These are phyloP conservation scores for Amanita molliuscula DNA, from an alignment of 768 basidiomycete species.

Conservation along the genomic window DNA sequence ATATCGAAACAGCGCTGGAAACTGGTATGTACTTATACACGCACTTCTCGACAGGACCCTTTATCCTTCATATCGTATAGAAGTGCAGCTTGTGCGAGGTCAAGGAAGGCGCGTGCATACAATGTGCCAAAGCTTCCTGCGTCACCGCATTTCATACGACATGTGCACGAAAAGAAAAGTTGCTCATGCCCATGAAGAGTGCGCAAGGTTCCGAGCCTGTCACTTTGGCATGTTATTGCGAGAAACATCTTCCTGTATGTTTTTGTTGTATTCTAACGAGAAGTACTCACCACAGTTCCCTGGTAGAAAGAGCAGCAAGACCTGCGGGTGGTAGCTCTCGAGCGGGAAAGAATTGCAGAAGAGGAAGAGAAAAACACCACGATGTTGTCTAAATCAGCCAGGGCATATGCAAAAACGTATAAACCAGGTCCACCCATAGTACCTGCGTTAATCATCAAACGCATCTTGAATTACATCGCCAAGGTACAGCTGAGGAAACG, in stretches of 20 bases:
- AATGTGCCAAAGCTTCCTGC: slow-evolving; percentile 85
- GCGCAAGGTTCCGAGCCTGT: slow-evolving; percentile 65
- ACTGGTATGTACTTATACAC: slow-evolving; percentile 45
- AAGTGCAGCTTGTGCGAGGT: slow-evolving; percentile 38
- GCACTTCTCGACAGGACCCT: neutral
- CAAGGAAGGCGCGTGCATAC: slow-evolving; percentile 80
- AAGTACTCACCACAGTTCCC: neutral
- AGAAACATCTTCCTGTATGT: slow-evolving; percentile 83
- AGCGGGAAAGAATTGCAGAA: slow-evolving; percentile 28
- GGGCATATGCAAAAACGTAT: slow-evolving; percentile 88
- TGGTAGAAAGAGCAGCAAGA: slow-evolving; percentile 62
- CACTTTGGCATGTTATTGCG: slow-evolving; percentile 74
- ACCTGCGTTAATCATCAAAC: slow-evolving; percentile 73
- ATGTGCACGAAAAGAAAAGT: slow-evolving; percentile 80
- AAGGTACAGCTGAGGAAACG: slow-evolving; percentile 69
- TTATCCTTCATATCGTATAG: slow-evolving; percentile 15
- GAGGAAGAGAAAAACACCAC: slow-evolving; percentile 28
- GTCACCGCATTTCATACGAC: slow-evolving; percentile 92
- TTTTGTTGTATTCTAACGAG: neutral
- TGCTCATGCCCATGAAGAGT: slow-evolving; percentile 82
- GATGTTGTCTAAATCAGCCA: slow-evolving; percentile 62
- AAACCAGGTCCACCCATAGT: slow-evolving; percentile 89
- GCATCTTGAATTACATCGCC: slow-evolving; percentile 64
- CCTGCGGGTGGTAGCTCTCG: slow-evolving; percentile 42
- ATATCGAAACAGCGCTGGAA: slow-evolving; percentile 92